Evolutionary conservation across 495 filamentous ascomycete genomes (phyloP), one percentile per base, ranked within the genome.

Genomic region (Aspergillus haitiensis): DNA sequence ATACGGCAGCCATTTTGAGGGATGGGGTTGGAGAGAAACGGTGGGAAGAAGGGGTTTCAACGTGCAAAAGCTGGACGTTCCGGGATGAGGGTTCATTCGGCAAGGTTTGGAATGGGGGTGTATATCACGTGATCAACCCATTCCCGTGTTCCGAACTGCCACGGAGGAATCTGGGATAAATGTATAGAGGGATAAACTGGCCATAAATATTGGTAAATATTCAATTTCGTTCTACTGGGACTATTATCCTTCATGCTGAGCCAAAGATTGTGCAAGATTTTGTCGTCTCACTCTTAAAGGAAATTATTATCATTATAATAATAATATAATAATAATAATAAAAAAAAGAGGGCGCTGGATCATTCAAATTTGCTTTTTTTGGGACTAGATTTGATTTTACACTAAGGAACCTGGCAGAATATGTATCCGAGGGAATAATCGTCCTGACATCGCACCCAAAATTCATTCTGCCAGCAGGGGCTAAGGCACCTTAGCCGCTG

Each of bases 1-100:
- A 76, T 93, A 94, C 91, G 86, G 88, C 86, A 78, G 93, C 91
- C 90, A 92, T 94, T 87, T 78, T 86, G 75, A 72, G 66, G 70
- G 69, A 79, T 79, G 78, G 74, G 76, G 73, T 65, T 71, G 72
- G 71, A 62, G 67, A 67, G 71, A 59, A 65, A 65, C 62, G 66
- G 71, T 73, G 67, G 74, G 70, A 75, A 66, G 73, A 65, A 67
- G 72, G 70, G 62, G 58, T n/a, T 65, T 74, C 65, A 64, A 70
- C 66, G 72, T 73, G 73, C 71, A 73, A 67, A 27, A 69, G 59
- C 59, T 72, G 71, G 72, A 74, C 68, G 65, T 71, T 67, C 67
- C 67, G 70, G 67, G 64, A 67, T 72, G 72, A 72, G 72, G 73
- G 64, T 76, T 67, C 67, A 75, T 60, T 74, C 73, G 73, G 76